Evolutionary conservation across 495 filamentous ascomycete genomes (phyloP), one percentile per base, ranked within the genome.

Genomic region (Penicillium cosmopolitanum): DNA sequence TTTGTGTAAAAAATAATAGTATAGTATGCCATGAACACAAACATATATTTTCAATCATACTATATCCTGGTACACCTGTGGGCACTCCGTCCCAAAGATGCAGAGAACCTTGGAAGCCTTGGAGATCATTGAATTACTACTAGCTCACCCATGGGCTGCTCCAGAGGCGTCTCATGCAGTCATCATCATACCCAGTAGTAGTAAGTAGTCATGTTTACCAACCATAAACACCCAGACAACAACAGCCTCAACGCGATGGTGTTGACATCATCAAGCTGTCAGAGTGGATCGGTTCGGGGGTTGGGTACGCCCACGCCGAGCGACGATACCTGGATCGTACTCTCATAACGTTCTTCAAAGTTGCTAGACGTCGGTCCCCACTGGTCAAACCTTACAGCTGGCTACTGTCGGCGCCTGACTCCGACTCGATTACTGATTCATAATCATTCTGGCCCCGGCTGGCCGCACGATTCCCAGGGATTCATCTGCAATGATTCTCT

Each of bases 231-330:
- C 16, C 42, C 2, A 9, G 12, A 38, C 35, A 43, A 43, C n/a
- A 43, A 4, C 4, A 4, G 16, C 40, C 19, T 21, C 19, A 48
- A 25, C 18, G 12, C 46, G 4, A 48, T 19, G 15, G 7, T 48
- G 21, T 48, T 48, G 46, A 48, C 46, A 48, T 48, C 46, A 48
- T 48, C 21, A 21, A 48, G 18, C 46, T 48, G 46, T 48, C 46
- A 48, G 19, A 28, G 46, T 48, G 46, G 46, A 31, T 12, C 46
- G n/a, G 2, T 19, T 48, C 46, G 46, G 46, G 21, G 10, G 46
- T 28, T 48, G 21, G 21, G 21, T n/a, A 31, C 12, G 21, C 21
- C 46, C 46, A 48, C 46, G 23, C 46, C 42, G 42, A 16, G 42
- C 36, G 15, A 18, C 5, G 42, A 44, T 44, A n/a, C 16, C 42